phyloP scores from a whole-genome alignment of 768 basidiomycete species.

The Tremella yokohamensis region DNA sequence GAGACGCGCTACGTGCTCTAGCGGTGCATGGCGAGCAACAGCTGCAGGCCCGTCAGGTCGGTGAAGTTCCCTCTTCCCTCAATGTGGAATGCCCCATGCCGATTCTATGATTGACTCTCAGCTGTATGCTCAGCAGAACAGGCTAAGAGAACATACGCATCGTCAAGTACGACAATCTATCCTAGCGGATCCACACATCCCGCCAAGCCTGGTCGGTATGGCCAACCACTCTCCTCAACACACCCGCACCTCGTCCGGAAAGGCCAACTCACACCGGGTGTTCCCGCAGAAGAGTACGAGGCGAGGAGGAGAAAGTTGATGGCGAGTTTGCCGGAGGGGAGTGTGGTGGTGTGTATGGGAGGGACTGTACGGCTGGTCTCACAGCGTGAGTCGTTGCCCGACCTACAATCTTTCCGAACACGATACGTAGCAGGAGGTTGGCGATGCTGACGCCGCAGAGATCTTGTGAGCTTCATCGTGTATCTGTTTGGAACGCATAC shows the following conservation, averaged over 20 bases:
- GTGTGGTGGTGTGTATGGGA: slow-evolving; percentile 70
- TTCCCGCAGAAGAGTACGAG: slow-evolving; percentile 73
- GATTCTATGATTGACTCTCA: too few species aligned
- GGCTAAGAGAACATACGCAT: too few species aligned
- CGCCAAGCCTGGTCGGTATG: slow-evolving; percentile 69
- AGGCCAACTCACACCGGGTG: slow-evolving; percentile 77
- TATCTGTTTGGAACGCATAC: not conserved
- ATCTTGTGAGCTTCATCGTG: slow-evolving; percentile 65
- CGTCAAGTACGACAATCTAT: too few species aligned
- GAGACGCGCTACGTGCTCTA: not conserved
- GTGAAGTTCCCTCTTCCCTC: too few species aligned
- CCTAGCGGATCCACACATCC: not conserved
- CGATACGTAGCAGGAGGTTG: too few species aligned
- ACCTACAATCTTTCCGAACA: too few species aligned
- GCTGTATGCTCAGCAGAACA: too few species aligned
- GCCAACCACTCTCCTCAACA: slow-evolving; percentile 71
- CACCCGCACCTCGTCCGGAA: slow-evolving; percentile 75
- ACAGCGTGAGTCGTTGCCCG: slow-evolving; percentile 63
- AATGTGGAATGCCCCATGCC: too few species aligned
- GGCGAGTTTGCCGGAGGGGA: slow-evolving; percentile 67
- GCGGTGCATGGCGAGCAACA: too few species aligned
- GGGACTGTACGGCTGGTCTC: slow-evolving; percentile 58
- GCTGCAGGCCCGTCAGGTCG: too few species aligned
- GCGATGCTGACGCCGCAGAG: slow-evolving; percentile 53
- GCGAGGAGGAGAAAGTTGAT: slow-evolving; percentile 65